Conservation (phyloP, 2,329 filamentous ascomycete genomes). For the Daldinia eschscholtzii region DNA sequence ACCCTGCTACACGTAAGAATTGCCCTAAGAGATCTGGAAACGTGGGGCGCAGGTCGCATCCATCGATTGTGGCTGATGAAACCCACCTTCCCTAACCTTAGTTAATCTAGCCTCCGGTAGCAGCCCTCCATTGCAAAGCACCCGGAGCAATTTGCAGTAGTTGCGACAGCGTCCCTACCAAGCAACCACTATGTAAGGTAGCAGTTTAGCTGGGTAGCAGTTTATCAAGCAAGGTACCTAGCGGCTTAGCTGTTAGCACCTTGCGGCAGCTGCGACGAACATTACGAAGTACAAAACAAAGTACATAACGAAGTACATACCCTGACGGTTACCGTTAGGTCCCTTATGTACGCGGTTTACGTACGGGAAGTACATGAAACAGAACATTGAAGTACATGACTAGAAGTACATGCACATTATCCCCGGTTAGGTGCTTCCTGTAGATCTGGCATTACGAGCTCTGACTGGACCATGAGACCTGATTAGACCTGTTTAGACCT, state of each 20-base stretch:
- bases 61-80: constrained; percentile 36
- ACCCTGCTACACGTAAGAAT: background rate
- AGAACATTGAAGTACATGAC: too few species aligned
- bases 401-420: too few species aligned
- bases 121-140: background rate
- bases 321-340: background rate
- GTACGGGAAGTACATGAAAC: too few species aligned
- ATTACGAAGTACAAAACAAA: background rate
- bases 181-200: background rate
- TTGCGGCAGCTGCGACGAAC: background rate
- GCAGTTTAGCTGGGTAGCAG: background rate
- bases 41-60: constrained; percentile 24
- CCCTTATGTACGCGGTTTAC: background rate
- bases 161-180: background rate
- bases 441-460: constrained; percentile 28
- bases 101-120: constrained; percentile 2
- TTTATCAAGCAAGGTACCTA: background rate
- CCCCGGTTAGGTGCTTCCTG: constrained; percentile 5
- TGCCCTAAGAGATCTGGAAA: constrained; percentile 19
- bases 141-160: background rate
- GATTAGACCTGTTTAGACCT: constrained; percentile 13
- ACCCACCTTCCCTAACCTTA: constrained; percentile 7
- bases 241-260: background rate
- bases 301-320: background rate
- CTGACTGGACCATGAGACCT: constrained; percentile 26